Evolutionary conservation across 148 eudicot species (phyloP), one percentile per base, ranked within the genome.

Genomic region (Persicaria maculosa): DNA sequence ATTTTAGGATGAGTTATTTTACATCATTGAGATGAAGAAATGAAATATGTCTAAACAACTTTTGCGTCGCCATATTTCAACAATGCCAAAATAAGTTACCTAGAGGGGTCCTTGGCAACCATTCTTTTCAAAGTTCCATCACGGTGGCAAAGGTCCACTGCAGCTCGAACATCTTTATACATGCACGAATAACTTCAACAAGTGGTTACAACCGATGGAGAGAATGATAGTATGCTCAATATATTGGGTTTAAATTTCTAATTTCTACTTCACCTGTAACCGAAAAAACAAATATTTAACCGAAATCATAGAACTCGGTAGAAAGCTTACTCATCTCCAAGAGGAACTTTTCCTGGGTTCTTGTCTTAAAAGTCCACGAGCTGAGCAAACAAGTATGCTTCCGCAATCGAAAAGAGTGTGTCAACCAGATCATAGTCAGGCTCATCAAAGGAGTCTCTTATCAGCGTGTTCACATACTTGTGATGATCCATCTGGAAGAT

Each of bases 141-240:
- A 79, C 93, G 94, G 82, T 93, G 98, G 79, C 98, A 93, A 84
- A 91, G 80, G 78, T 91, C 97, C 43, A 93, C 97, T 74, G 98
- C 98, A 76, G 98, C 94, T 83, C 97, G 84, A 77, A 91, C 97
- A n/a, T n/a, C n/a, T n/a, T n/a, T n/a, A n/a, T n/a, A n/a, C n/a
- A n/a, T n/a, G n/a, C n/a, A n/a, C n/a, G n/a, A n/a, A n/a, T n/a
- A n/a, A n/a, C n/a, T n/a, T n/a, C n/a, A n/a, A n/a, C n/a, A n/a
- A n/a, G n/a, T n/a, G n/a, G n/a, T n/a, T n/a, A n/a, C n/a, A n/a
- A n/a, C n/a, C n/a, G n/a, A n/a, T n/a, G n/a, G n/a, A n/a, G n/a
- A n/a, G n/a, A n/a, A n/a, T n/a, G n/a, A n/a, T n/a, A n/a, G n/a
- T n/a, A n/a, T n/a, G n/a, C n/a, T n/a, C n/a, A n/a, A n/a, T n/a